Base-by-base conservation (phyloP, 1,139 yeast genomes). In the Kurtzmaniella natalensis region DNA sequence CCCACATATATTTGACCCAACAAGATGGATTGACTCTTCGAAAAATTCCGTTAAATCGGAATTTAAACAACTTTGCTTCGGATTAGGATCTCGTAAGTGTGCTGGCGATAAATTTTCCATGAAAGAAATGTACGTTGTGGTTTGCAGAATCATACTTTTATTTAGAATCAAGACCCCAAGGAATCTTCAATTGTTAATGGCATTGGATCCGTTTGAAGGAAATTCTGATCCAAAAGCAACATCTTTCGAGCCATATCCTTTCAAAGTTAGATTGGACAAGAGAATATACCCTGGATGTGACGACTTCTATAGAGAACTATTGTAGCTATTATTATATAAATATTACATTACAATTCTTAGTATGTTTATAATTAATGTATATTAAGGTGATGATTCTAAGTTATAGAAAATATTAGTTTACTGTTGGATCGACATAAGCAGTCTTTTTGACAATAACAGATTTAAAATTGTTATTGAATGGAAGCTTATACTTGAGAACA, bases 401-500 rank as follows among this genome's bases (percentile, higher is more conserved):
- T 7, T 7, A 10, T 24, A 9, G 14, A 11, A 11, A 9, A 8
- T 24, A 24, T 7, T 28, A 28, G n/a, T n/a, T n/a, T n/a, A 31
- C 40, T 18, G 54, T 57, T 5, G 89, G 86, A 53, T 81, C 80
- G 28, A 82, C 69, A 37, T 66, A 61, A 21, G 76, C 71, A 14
- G 78, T 66, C 47, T 77, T 78, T 39, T 80, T 78, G 15, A 84
- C 79, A 4, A 80, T 77, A 5, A 81, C 73, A 0, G 84, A 72
- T 47, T 75, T 72, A 29, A 64, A 63, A 13, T 67, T 67, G 34
- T 66, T 66, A 30, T 77, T 70, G 44, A 89, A 67, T 1, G 94
- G 92, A 33, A 89, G 64, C 36, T 73, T 76, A 56, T 92, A 89
- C 53, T 76, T 78, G 55, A 89, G 69, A 15, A 81, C 79, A 1